Evolutionary conservation across 805 yeast genomes (phyloP).

Genomic region (Starmerella bombi): DNA sequence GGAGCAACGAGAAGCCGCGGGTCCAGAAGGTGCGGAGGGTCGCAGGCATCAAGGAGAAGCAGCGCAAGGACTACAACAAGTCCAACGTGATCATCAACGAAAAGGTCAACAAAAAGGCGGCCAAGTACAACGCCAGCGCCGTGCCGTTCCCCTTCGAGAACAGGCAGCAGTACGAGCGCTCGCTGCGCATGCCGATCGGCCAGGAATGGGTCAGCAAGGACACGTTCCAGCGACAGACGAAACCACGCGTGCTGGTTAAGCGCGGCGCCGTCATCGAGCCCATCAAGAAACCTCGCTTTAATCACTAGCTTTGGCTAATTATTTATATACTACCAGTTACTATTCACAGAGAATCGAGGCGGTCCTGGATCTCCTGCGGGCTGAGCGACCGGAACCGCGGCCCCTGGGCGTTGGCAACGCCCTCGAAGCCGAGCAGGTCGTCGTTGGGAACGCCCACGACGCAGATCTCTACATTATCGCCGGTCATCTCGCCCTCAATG

Average conservation of each 20-base stretch:
- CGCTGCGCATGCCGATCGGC: slow-evolving; percentile 90
- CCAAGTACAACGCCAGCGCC: slow-evolving; percentile 73
- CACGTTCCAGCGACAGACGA: slow-evolving; percentile 74
- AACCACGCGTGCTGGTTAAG: slow-evolving; percentile 76
- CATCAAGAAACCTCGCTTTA: slow-evolving; percentile 36
- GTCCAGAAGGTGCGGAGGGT: slow-evolving; percentile 56
- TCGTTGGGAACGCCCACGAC: slow-evolving; percentile 75
- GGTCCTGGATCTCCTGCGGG: slow-evolving; percentile 87
- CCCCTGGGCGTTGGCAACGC: slow-evolving; percentile 63
- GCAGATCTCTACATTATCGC: slow-evolving; percentile 87
- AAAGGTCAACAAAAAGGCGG: slow-evolving; percentile 65
- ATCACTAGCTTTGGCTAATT: no score
- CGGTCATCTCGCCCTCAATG: slow-evolving; percentile 95
- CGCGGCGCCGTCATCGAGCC: slow-evolving; percentile 89
- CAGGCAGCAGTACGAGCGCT: slow-evolving; percentile 86
- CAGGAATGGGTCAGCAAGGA: slow-evolving; percentile 90
- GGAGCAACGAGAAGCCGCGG: slow-evolving; percentile 63
- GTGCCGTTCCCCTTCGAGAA: slow-evolving; percentile 93
- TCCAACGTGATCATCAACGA: slow-evolving; percentile 84
- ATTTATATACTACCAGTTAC: not conserved
- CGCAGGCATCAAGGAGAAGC: slow-evolving; percentile 62
- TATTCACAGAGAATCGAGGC: slow-evolving; percentile 70
- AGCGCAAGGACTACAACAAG: slow-evolving; percentile 64
- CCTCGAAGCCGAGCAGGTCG: slow-evolving; percentile 69
- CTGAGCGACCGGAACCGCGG: slow-evolving; percentile 79